A percentile compares a stretch with the other conserved stretches of the same genome.
Conservation (phyloP, 305 asterid species). For the Fraxinus dipetala region DNA sequence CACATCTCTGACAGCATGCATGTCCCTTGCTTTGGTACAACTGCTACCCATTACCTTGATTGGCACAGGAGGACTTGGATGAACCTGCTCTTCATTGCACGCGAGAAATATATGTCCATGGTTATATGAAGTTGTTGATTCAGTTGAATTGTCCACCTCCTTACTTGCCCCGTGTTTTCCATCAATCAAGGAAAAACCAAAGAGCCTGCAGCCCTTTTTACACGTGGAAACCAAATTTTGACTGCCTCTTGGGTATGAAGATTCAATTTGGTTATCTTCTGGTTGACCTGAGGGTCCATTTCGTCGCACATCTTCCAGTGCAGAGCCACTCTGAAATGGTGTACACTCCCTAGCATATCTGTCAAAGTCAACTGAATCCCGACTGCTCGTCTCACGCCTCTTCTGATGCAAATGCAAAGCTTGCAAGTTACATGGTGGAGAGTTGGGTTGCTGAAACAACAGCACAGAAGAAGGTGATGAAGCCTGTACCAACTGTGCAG, state of each 20-base stretch:
- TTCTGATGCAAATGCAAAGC: conserved; percentile 28
- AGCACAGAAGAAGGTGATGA: conserved; percentile 54
- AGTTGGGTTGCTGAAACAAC: conserved; percentile 44
- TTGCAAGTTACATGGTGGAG: conserved; percentile 39
- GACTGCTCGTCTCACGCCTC: conserved; percentile 30
- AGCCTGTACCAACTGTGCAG: conserved; percentile 33
- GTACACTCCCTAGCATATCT: conserved; percentile 29
- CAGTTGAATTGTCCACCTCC: conserved; percentile 28
- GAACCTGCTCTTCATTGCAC: conserved; percentile 36
- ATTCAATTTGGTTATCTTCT: conserved; percentile 26
- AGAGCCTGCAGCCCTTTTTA: conserved; percentile 33
- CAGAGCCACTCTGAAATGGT: conserved; percentile 26
- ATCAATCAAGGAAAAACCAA: conserved; percentile 56
- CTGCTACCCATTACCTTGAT: conserved; percentile 44
- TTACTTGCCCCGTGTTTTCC: conserved; percentile 25
- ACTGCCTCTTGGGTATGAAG: conserved; percentile 31
- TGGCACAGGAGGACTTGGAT: conserved; percentile 38
- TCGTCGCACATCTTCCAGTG: conserved; percentile 22
- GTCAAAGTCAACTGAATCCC: conserved; percentile 35
- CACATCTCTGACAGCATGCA: conserved; percentile 65
- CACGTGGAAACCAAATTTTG: conserved; percentile 48
- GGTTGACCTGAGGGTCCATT: conserved; percentile 29
- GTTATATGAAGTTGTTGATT: conserved; percentile 22
- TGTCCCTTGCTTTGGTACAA: conserved; percentile 47
- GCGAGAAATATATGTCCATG: conserved; percentile 34